Evolutionary conservation across 2,329 filamentous ascomycete genomes (phyloP), one percentile per base, ranked within the genome.

Genomic region (Exserohilum rostratum): DNA sequence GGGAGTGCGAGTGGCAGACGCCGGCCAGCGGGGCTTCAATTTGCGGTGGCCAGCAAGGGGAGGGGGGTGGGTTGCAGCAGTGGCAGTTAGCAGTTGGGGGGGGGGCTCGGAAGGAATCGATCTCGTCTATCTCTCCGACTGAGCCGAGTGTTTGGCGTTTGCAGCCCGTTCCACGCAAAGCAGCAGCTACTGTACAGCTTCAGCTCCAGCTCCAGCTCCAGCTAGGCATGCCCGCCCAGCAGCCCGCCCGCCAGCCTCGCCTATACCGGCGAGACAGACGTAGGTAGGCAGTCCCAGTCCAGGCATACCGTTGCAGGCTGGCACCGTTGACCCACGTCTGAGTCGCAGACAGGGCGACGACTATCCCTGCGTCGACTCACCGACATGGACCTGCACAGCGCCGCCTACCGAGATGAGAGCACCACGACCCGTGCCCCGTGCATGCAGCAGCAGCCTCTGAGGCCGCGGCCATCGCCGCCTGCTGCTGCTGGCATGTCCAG

Each of bases 11-110:
- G 37, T 38, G 31, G 46, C 46, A 18, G 50, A 31, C 11, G 15
- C 49, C 49, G 33, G 49, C 39, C 33, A 20, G 35, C 49, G 50
- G 50, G 31, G 37, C 37, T n/a, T 38, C 22, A 53, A 49, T 49
- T 53, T 49, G 45, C 46, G 33, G 45, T 53, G 50, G 50, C 45
- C 47, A 25, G 22, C 22, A 42, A 29, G n/a, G 33, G 27, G 27
- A 43, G 44, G 50, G 34, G 47, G n/a, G n/a, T n/a, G n/a, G n/a
- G n/a, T n/a, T n/a, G n/a, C n/a, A n/a, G n/a, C n/a, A n/a, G n/a
- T n/a, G n/a, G n/a, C n/a, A n/a, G n/a, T n/a, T n/a, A n/a, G 18
- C 6, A 25, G 37, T 29, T 20, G 35, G 44, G 43, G 50, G 22
- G 22, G 42, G 33, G 30, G 29, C 30, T 25, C 25, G 34, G 40